Percentiles rank a stretch among this genome's conserved stretches.
Conservation (phyloP, 345 rosid species). For the Barbarea vulgaris region DNA sequence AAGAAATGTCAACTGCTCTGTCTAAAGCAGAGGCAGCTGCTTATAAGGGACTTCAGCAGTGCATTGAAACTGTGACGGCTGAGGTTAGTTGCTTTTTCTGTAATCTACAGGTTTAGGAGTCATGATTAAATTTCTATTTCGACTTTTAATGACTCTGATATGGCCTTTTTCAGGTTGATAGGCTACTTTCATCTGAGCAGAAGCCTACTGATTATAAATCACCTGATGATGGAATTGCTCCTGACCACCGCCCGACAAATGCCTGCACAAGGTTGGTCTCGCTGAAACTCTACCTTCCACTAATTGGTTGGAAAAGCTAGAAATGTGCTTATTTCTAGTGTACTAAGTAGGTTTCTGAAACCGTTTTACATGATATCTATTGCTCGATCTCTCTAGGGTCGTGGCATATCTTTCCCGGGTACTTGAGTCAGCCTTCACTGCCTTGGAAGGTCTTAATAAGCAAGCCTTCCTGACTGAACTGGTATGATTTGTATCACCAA, state of each 20-base stretch:
- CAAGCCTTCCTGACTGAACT: slow-evolving; percentile 96
- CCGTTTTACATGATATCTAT: neutral
- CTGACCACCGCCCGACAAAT: slow-evolving; percentile 96
- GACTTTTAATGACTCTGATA: slow-evolving; percentile 3
- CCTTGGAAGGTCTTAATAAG: slow-evolving; percentile 94
- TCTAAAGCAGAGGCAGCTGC: slow-evolving; percentile 99
- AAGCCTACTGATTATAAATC: slow-evolving; percentile 90
- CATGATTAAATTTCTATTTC: slow-evolving; percentile 6
- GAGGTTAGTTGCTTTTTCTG: slow-evolving; percentile 63
- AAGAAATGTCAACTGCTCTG: slow-evolving; percentile 99
- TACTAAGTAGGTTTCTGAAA: slow-evolving; percentile 15
- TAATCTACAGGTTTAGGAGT: neutral
- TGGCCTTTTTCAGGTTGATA: slow-evolving; percentile 65
- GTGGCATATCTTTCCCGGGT: slow-evolving; percentile 98
- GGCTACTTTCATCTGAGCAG: slow-evolving; percentile 91
- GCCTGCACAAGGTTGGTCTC: slow-evolving; percentile 85
- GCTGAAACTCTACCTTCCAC: slow-evolving; percentile 10
- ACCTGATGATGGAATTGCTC: slow-evolving; percentile 92
- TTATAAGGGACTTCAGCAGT: slow-evolving; percentile 97
- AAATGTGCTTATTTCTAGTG: slow-evolving; percentile 13
- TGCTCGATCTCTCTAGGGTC: slow-evolving; percentile 49
- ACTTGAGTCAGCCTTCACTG: slow-evolving; percentile 94
- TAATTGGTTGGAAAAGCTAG: slow-evolving; percentile 10
- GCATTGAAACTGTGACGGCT: slow-evolving; percentile 99
- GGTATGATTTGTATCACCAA: slow-evolving; percentile 52